Evolutionary conservation across 2,329 filamentous ascomycete species (phyloP).

Genomic region (Cadophora malorum): DNA sequence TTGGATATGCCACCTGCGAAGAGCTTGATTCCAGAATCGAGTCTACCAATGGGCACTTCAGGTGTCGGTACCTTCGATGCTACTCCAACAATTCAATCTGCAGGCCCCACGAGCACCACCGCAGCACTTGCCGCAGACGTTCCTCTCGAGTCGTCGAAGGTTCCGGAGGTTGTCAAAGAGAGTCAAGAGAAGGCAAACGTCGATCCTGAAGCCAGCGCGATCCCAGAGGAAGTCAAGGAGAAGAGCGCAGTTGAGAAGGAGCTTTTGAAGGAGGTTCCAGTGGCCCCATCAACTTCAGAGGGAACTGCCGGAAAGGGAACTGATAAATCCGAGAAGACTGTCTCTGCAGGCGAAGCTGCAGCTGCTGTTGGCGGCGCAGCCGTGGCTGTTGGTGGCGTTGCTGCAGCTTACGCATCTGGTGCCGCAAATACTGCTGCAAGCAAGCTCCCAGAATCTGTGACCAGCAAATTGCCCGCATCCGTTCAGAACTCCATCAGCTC

Average conservation of each 20-base stretch:
- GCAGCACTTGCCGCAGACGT: slow-evolving; percentile 51
- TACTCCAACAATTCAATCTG: slow-evolving; percentile 56
- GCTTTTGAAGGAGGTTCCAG: slow-evolving; percentile 69
- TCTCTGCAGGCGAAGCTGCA: slow-evolving; percentile 51
- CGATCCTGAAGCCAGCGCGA: slow-evolving; percentile 71
- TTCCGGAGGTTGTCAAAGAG: slow-evolving; percentile 71
- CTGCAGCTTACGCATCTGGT: slow-evolving; percentile 47
- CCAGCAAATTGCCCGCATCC: slow-evolving; percentile 58
- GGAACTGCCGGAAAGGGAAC: slow-evolving; percentile 59
- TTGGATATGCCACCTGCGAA: slow-evolving; percentile 61
- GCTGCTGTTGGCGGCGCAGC: slow-evolving; percentile 52
- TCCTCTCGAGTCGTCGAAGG: slow-evolving; percentile 51
- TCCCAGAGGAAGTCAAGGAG: slow-evolving; percentile 69
- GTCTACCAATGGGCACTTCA: slow-evolving; percentile 66
- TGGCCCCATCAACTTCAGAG: slow-evolving; percentile 63
- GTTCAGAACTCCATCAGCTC: slow-evolving; percentile 59
- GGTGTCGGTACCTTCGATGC: slow-evolving; percentile 58
- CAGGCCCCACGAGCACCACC: slow-evolving; percentile 53
- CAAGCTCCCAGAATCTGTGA: slow-evolving; percentile 59
- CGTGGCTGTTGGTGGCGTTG: slow-evolving; percentile 52
- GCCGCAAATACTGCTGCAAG: slow-evolving; percentile 51
- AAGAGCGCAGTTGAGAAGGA: slow-evolving; percentile 76
- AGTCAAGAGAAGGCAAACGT: slow-evolving; percentile 71
- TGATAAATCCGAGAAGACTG: slow-evolving; percentile 58
- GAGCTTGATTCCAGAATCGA: slow-evolving; percentile 82